Evolutionary conservation across 257 asterid species (phyloP).

Genomic region (Nicotiana otophora): DNA sequence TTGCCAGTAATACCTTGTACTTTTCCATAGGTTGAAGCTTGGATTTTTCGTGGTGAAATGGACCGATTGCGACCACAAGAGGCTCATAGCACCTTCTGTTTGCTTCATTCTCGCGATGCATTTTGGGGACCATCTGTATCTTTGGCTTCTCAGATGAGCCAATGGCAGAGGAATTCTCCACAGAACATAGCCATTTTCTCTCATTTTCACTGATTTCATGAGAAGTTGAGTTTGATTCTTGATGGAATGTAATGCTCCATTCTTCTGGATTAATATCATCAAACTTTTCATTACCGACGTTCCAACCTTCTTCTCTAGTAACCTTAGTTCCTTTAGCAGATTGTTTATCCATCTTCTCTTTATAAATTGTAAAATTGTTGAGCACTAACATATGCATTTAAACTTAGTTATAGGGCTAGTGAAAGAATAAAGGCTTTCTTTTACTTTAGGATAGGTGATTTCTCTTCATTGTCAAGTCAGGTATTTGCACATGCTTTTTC

Average conservation of each 20-base stretch:
- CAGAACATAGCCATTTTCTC: background rate
- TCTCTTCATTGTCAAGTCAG: background rate
- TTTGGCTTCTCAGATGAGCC: background rate
- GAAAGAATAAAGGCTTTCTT: background rate
- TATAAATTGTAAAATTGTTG: too few species aligned
- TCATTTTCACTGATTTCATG: background rate
- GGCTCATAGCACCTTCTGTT: conserved; percentile 7
- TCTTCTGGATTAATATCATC: background rate
- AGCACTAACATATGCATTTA: background rate
- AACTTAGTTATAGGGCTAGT: background rate
- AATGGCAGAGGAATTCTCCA: background rate
- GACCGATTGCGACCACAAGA: conserved; percentile 10
- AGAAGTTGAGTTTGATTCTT: background rate
- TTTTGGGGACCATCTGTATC: conserved; percentile 4
- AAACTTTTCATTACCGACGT: background rate
- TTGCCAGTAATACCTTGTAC: background rate
- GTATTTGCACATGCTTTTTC: background rate
- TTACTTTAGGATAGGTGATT: background rate
- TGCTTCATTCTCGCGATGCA: background rate
- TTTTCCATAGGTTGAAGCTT: background rate
- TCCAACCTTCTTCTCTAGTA: background rate
- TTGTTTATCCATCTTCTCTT: background rate
- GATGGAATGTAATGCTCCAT: background rate
- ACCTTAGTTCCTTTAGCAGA: background rate
- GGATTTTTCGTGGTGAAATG: background rate